Evolutionary conservation across 2,329 filamentous ascomycete species (phyloP).

Genomic region (Pseudogymnoascus sp.): DNA sequence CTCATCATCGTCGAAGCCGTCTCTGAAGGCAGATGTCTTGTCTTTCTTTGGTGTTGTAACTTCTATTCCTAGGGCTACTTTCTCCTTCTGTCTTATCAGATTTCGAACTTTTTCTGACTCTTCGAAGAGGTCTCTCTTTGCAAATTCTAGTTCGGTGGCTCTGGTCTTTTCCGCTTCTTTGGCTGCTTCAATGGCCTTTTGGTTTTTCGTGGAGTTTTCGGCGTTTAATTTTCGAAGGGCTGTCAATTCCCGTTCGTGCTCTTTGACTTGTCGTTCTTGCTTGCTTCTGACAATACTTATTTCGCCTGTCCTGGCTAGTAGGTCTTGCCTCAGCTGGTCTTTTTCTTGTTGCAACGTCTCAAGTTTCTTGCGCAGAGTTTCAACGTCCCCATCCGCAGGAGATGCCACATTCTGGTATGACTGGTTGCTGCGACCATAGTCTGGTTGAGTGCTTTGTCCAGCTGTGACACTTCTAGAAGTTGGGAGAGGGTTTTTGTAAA

Average conservation of each 20-base stretch:
- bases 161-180: constrained; percentile 55
- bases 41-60: constrained; percentile 54
- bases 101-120: constrained; percentile 35
- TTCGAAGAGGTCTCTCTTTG: constrained; percentile 62
- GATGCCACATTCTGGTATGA: constrained; percentile 9
- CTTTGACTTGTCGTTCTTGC: constrained; percentile 49
- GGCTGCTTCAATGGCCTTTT: constrained; percentile 55
- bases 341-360: constrained; percentile 39
- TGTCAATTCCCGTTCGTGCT: constrained; percentile 54
- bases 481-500: not conserved
- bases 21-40: constrained; percentile 51
- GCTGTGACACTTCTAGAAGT: not conserved
- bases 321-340: constrained; percentile 45
- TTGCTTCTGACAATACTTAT: constrained; percentile 67
- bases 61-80: constrained; percentile 29
- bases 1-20: constrained; percentile 62
- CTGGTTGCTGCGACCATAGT: not conserved
- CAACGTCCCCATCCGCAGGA: not conserved
- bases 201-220: constrained; percentile 55
- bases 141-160: constrained; percentile 62
- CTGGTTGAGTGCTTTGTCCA: not conserved
- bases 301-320: constrained; percentile 59
- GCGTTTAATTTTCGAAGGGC: constrained; percentile 53
- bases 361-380: not conserved
- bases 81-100: constrained; percentile 37